Percentiles rank a stretch among this genome's conserved stretches.
Evolutionary conservation across 2,329 filamentous ascomycete genomes (phyloP).

Genomic region (Fusarium setosum): DNA sequence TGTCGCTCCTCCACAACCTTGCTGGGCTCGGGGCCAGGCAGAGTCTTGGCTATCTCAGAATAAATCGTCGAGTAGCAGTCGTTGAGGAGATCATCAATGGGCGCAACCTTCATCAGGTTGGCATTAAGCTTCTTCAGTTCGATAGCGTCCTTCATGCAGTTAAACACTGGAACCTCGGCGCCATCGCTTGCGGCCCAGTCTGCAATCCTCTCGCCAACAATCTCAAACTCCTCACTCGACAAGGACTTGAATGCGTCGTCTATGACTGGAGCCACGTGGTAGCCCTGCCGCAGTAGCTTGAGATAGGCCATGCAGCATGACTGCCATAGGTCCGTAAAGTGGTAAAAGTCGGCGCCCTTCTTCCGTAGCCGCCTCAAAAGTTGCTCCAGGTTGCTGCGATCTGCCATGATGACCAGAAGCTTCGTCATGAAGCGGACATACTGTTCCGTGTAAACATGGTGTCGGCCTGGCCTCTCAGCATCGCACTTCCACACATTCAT

Average conservation of each 20-base stretch:
- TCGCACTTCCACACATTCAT: slow-evolving; percentile 97
- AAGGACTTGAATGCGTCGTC: slow-evolving; percentile 68
- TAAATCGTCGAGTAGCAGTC: slow-evolving; percentile 89
- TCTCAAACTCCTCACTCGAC: slow-evolving; percentile 67
- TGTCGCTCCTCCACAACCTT: slow-evolving; percentile 59
- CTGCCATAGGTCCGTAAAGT: slow-evolving; percentile 71
- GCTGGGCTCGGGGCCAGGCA: slow-evolving; percentile 64
- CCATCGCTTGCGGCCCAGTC: slow-evolving; percentile 62
- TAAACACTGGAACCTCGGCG: slow-evolving; percentile 56
- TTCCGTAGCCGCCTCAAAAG: slow-evolving; percentile 84
- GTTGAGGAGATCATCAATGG: slow-evolving; percentile 93
- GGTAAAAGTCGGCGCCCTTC: slow-evolving; percentile 80
- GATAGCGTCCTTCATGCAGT: slow-evolving; percentile 67
- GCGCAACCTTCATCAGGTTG: slow-evolving; percentile 83
- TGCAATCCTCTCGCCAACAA: slow-evolving; percentile 64
- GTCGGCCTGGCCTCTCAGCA: slow-evolving; percentile 82
- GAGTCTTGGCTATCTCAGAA: slow-evolving; percentile 69
- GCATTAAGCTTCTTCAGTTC: slow-evolving; percentile 81
- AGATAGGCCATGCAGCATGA: slow-evolving; percentile 65
- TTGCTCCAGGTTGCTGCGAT: slow-evolving; percentile 80
- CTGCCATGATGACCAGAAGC: slow-evolving; percentile 78
- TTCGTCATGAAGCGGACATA: slow-evolving; percentile 87
- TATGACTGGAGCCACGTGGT: slow-evolving; percentile 56
- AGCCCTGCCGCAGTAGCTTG: slow-evolving; percentile 62
- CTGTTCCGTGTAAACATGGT: slow-evolving; percentile 90